These are phyloP conservation scores for Mycena rebaudengoi DNA, from an alignment of 768 basidiomycete genomes.

Conservation along the genomic window DNA sequence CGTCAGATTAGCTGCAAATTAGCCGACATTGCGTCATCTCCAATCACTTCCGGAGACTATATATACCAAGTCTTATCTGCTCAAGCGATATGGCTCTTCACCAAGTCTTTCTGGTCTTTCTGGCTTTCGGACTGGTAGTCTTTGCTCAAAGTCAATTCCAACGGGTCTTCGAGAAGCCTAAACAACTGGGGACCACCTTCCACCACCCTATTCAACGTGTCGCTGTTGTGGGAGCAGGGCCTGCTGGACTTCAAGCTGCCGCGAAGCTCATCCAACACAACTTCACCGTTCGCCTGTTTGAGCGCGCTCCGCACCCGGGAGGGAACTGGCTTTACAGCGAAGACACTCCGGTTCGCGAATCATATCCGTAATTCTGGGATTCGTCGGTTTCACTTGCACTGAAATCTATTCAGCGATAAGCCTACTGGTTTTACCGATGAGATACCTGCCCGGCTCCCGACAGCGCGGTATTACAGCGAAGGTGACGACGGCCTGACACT, in stretches of 20 bases:
- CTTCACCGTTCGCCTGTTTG: constrained; percentile 22
- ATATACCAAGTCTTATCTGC: not conserved
- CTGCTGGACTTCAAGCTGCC: constrained; percentile 10
- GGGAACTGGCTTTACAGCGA: constrained; percentile 33
- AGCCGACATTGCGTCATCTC: no score
- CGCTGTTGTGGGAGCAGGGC: constrained; percentile 14
- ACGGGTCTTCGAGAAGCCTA: not conserved
- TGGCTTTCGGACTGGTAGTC: not conserved
- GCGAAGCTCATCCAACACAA: constrained; percentile 15
- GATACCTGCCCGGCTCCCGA: constrained; percentile 4
- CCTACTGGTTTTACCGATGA: not conserved
- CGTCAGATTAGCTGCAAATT: no score
- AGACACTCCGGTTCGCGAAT: constrained; percentile 25
- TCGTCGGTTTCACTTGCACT: not conserved
- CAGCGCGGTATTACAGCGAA: constrained; percentile 8
- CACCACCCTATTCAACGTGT: constrained; percentile 13
- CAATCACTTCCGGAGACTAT: not conserved
- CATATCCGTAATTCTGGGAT: constrained; percentile 20
- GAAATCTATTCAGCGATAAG: not conserved
- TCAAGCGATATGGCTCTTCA: not conserved
- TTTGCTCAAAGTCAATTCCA: not conserved
- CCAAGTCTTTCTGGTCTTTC: not conserved
- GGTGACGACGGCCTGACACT: constrained; percentile 13
- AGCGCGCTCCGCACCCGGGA: constrained; percentile 24
- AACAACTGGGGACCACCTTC: not conserved